phyloP scores from a whole-genome alignment of 2,329 filamentous ascomycete species.

The Penicillium griseofulvum region DNA sequence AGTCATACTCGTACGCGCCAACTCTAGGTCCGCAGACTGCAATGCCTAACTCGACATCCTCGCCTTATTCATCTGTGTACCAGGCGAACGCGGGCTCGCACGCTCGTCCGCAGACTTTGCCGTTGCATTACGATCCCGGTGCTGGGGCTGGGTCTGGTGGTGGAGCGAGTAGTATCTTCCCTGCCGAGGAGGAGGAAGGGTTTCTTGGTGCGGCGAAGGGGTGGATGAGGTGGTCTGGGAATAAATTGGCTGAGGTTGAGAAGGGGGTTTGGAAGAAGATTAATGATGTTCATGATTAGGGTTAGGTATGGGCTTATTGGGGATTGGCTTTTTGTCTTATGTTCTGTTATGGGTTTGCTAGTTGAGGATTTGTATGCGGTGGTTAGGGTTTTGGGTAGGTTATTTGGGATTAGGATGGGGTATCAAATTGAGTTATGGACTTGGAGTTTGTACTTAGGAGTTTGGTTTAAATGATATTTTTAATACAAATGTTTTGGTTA shows the following conservation, averaged over 20 bases:
- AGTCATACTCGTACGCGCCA: slow-evolving; percentile 15
- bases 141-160: slow-evolving; percentile 7
- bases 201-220: slow-evolving; percentile 42
- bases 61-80: slow-evolving; percentile 30
- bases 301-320: background rate
- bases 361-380: background rate
- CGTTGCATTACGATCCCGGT: slow-evolving; percentile 11
- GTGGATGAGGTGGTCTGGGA: slow-evolving; percentile 43
- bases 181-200: slow-evolving; percentile 31
- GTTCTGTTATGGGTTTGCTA: background rate
- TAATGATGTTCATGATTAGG: slow-evolving; percentile 37
- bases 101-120: slow-evolving; percentile 12
- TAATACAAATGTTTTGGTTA: background rate
- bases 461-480: background rate
- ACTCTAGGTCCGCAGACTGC: background rate
- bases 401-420: background rate
- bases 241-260: slow-evolving; percentile 46
- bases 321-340: background rate
- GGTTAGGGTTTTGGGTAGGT: background rate
- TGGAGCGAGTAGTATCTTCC: slow-evolving; percentile 16
- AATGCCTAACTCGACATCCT: slow-evolving; percentile 24
- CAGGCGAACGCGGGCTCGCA: slow-evolving; percentile 13
- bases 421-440: background rate
- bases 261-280: slow-evolving; percentile 50
- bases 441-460: background rate